phyloP scores from a whole-genome alignment of 163 green algal genomes.

The Scenedesmus sp. region DNA sequence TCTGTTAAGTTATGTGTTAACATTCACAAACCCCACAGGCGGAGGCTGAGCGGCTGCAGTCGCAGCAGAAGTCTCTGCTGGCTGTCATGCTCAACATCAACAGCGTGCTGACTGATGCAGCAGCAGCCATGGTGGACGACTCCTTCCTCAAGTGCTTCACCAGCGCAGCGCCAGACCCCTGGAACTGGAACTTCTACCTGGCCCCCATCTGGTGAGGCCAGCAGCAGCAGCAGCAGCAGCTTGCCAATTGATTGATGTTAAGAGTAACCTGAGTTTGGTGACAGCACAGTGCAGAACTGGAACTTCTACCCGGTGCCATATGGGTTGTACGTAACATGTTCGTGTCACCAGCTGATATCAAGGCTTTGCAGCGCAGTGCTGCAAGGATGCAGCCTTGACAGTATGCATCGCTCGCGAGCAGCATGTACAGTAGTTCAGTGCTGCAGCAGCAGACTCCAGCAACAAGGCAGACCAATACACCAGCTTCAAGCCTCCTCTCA shows the following conservation, averaged over 20 bases:
- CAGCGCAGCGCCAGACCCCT: constrained; percentile 77
- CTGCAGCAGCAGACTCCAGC: too few species aligned
- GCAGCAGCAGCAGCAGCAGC: not conserved
- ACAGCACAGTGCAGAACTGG: too few species aligned
- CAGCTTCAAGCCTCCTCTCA: too few species aligned
- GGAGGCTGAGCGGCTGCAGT: constrained; percentile 37
- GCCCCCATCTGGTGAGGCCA: constrained; percentile 91
- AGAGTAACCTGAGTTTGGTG: not conserved
- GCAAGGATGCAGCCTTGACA: too few species aligned
- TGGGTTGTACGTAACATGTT: too few species aligned
- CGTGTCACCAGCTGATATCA: too few species aligned
- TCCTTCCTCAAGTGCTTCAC: constrained; percentile 98
- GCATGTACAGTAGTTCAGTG: too few species aligned
- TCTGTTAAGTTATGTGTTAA: not conserved
- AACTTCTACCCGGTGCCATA: too few species aligned
- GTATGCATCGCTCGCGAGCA: too few species aligned
- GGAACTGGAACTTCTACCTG: constrained; percentile 99
- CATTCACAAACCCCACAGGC: not conserved
- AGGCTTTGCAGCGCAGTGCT: too few species aligned
- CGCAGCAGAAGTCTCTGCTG: constrained; percentile 56
- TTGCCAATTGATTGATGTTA: too few species aligned
- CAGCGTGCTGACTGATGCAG: constrained; percentile 86
- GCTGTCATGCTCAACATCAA: constrained; percentile 87
- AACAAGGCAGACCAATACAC: too few species aligned
- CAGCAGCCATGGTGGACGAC: constrained; percentile 93